phyloP scores from a whole-genome alignment of 768 basidiomycete genomes.

The Suillus fuscotomentosus region DNA sequence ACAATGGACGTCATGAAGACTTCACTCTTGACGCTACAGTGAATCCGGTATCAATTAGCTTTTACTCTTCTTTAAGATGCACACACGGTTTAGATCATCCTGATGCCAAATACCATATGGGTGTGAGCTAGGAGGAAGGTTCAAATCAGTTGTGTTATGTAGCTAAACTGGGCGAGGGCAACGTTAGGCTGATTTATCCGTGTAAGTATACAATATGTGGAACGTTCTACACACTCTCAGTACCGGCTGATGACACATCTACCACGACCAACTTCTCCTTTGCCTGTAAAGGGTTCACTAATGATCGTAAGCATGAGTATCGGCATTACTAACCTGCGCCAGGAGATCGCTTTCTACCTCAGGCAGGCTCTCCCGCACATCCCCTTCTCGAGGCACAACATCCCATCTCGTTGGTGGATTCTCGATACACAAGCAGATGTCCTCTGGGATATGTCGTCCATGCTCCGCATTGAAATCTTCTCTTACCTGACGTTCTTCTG shows the following conservation, averaged over 20 bases:
- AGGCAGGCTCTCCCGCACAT: slow-evolving; percentile 57
- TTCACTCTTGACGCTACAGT: background rate
- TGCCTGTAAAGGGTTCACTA: slow-evolving; percentile 23
- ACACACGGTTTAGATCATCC: background rate
- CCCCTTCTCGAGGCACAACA: slow-evolving; percentile 56
- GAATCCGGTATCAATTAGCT: background rate
- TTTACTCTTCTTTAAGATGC: background rate
- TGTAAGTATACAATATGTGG: background rate
- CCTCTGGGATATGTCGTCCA: slow-evolving; percentile 71
- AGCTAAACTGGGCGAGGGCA: background rate
- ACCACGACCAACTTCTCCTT: slow-evolving; percentile 21
- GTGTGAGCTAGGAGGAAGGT: background rate
- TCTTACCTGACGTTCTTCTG: slow-evolving; percentile 69
- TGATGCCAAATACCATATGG: background rate
- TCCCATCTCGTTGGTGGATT: slow-evolving; percentile 76
- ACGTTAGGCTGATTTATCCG: background rate
- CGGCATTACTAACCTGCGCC: slow-evolving; percentile 42
- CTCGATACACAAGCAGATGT: slow-evolving; percentile 75
- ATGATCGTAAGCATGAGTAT: background rate
- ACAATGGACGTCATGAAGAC: no score
- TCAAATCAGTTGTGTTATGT: background rate
- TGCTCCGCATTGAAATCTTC: slow-evolving; percentile 71
- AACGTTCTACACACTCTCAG: slow-evolving; percentile 24
- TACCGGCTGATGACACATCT: slow-evolving; percentile 15
- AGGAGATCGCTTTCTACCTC: slow-evolving; percentile 60